phyloP scores from a whole-genome alignment of 768 basidiomycete genomes.

The Tylopilus vinaceipallidus region DNA sequence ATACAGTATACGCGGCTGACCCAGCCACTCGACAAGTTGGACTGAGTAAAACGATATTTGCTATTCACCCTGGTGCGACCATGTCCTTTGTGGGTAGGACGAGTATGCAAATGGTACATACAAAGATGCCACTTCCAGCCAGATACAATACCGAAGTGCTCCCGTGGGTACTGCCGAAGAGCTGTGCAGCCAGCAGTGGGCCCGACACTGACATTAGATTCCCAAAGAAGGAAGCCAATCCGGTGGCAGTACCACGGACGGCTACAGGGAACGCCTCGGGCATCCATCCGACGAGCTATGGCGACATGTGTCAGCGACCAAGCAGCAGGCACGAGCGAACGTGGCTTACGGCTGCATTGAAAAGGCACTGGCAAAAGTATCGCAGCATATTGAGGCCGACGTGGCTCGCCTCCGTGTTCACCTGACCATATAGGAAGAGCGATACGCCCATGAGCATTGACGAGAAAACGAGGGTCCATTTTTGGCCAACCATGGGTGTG shows the following conservation, averaged over 20 bases:
- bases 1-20: too few relatives aligned
- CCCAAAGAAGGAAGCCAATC: slow-evolving; percentile 4
- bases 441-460: slow-evolving; percentile 5
- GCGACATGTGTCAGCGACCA: background rate
- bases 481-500: slow-evolving; percentile 11
- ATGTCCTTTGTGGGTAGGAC: slow-evolving; percentile 13
- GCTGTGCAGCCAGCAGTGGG: background rate
- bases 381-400: slow-evolving; percentile 10
- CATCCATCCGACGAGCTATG: slow-evolving; percentile 15
- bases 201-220: slow-evolving; percentile 1
- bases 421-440: slow-evolving; percentile 9
- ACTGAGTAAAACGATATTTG: too few relatives aligned
- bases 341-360: slow-evolving; percentile 5
- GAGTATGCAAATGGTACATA: slow-evolving; percentile 5
- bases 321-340: background rate
- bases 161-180: slow-evolving; percentile 5
- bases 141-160: slow-evolving; percentile 10
- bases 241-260: slow-evolving; percentile 14
- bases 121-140: slow-evolving; percentile 10
- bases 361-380: slow-evolving; percentile 11
- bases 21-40: too few relatives aligned
- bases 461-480: slow-evolving; percentile 17
- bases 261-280: slow-evolving; percentile 16
- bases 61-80: slow-evolving; percentile 10
- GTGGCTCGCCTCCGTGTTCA: slow-evolving; percentile 11